Evolutionary conservation across 257 asterid genomes (phyloP).

Genomic region (Jacaranda copaia): DNA sequence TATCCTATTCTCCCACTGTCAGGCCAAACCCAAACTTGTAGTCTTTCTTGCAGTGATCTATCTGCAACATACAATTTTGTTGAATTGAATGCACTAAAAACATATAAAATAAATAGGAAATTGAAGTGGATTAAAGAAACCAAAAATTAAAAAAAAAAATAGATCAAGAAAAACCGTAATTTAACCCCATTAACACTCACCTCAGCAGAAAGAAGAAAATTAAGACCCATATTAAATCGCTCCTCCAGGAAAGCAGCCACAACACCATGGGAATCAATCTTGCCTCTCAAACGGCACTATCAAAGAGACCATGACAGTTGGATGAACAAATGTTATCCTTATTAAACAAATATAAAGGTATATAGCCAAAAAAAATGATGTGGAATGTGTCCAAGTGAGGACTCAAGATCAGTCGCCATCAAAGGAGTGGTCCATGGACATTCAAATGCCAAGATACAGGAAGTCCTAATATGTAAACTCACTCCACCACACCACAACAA

Average conservation of each 20-base stretch:
- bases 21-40: slow-evolving; percentile 85
- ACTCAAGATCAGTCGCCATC: slow-evolving; percentile 2
- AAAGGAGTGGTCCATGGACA: background rate
- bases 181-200: slow-evolving; percentile 38
- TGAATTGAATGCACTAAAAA: slow-evolving; percentile 9
- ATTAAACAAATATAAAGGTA: background rate
- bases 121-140: background rate
- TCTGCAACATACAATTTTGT: slow-evolving; percentile 49
- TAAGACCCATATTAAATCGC: slow-evolving; percentile 78
- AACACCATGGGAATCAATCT: slow-evolving; percentile 81
- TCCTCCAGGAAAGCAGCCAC: slow-evolving; percentile 76
- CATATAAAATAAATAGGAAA: background rate
- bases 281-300: slow-evolving; percentile 91
- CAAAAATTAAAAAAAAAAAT: no score
- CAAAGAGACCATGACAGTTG: slow-evolving; percentile 13
- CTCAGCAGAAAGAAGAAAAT: slow-evolving; percentile 89
- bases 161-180: background rate
- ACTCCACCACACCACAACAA: background rate
- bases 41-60: slow-evolving; percentile 83
- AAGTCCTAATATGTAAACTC: background rate
- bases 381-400: slow-evolving; percentile 6
- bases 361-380: background rate
- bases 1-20: slow-evolving; percentile 77
- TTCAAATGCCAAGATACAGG: slow-evolving; percentile 5
- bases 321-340: slow-evolving; percentile 5